A percentile compares a stretch with the other conserved stretches of the same genome.
Conservation (phyloP, 805 yeast species). For the Starmerella sirachaensis region DNA sequence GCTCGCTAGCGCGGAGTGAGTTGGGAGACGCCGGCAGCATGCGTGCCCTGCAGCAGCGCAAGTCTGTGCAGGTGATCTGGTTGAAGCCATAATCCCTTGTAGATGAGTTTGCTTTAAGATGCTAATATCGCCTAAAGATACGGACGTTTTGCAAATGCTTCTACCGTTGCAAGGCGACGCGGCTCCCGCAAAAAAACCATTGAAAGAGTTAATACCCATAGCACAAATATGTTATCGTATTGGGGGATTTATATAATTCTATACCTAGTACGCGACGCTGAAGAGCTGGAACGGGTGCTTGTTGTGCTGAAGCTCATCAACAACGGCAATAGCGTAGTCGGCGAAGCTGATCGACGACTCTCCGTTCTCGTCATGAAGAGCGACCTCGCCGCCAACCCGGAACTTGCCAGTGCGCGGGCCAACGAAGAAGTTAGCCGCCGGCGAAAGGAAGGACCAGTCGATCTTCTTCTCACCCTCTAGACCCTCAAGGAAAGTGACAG, state of each 20-base stretch:
- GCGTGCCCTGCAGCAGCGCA: too few relatives aligned
- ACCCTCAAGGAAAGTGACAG: conserved; percentile 6
- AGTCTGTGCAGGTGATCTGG: too few relatives aligned
- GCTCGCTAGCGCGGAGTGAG: too few relatives aligned
- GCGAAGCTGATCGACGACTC: conserved; percentile 13
- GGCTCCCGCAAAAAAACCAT: not conserved
- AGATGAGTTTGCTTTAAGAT: too few relatives aligned
- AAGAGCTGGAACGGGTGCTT: conserved; percentile 8
- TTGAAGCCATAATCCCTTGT: too few relatives aligned
- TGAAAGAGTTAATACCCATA: not conserved
- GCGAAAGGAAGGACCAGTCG: conserved; percentile 15
- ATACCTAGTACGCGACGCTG: conserved; percentile 14
- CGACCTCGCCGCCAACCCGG: conserved; percentile 11
- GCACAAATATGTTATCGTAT: not conserved
- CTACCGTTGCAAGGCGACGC: too few relatives aligned
- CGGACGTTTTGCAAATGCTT: too few relatives aligned
- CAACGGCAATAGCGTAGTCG: conserved; percentile 14
- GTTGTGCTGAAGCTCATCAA: conserved; percentile 12
- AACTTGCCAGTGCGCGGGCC: conserved; percentile 10
- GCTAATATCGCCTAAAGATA: too few relatives aligned
- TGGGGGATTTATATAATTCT: not conserved
- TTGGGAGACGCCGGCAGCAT: too few relatives aligned
- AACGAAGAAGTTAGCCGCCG: conserved; percentile 6
- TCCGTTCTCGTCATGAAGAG: conserved; percentile 10
- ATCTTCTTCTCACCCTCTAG: conserved; percentile 2